These are phyloP conservation scores for Quercus wislizeni DNA, from an alignment of 306 rosid species.

Conservation along the genomic window DNA sequence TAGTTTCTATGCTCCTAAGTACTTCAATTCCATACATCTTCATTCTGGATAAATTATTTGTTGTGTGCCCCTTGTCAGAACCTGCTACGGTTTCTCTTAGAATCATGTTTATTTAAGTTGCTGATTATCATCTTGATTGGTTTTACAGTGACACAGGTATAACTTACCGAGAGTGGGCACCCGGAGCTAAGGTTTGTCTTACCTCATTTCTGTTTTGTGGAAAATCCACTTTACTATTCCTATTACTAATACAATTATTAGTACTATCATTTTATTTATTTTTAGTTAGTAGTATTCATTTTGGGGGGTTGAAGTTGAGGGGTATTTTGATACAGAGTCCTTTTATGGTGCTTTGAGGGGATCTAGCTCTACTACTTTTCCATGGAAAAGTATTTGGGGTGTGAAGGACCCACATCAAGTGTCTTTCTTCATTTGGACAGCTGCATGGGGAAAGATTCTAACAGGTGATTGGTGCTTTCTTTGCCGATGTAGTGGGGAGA, in stretches of 20 bases:
- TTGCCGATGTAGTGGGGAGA: no score
- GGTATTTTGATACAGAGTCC: no score
- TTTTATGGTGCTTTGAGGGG: no score
- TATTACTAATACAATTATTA: neutral
- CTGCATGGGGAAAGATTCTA: no score
- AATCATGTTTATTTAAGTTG: neutral
- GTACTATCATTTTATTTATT: neutral
- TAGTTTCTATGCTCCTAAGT: neutral
- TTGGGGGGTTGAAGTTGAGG: no score
- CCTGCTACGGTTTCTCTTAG: neutral
- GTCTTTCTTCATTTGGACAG: no score
- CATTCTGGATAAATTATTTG: neutral
- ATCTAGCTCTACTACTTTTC: no score
- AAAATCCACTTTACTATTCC: neutral
- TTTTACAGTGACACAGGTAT: constrained; percentile 78
- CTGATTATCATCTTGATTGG: constrained; percentile 30
- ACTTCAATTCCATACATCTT: neutral
- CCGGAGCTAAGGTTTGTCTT: constrained; percentile 84
- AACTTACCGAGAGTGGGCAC: constrained; percentile 98
- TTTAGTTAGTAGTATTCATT: neutral
- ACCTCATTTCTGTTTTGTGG: neutral
- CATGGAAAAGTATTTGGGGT: no score
- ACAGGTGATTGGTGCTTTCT: no score
- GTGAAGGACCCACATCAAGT: no score
- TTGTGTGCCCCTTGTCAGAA: neutral